These are phyloP conservation scores for Dimocarpus longan DNA, from an alignment of 345 rosid genomes.

Conservation along the genomic window DNA sequence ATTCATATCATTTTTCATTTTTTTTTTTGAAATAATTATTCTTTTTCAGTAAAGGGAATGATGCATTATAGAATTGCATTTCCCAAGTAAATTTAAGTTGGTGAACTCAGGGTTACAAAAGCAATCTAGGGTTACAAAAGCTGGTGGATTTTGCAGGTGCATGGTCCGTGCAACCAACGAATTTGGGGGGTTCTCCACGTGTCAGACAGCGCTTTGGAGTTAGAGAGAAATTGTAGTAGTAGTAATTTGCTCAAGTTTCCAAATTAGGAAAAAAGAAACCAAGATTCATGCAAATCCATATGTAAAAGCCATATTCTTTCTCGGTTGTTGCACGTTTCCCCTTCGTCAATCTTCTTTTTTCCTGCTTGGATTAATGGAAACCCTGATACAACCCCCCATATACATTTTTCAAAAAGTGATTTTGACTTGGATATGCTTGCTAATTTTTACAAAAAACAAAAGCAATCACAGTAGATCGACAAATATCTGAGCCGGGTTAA, in stretches of 20 bases:
- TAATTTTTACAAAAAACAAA: not conserved
- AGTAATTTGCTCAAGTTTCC: conserved; percentile 13
- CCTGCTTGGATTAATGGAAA: not conserved
- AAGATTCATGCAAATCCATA: conserved; percentile 20
- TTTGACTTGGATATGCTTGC: not conserved
- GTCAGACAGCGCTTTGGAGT: conserved; percentile 31
- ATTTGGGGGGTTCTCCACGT: conserved; percentile 20
- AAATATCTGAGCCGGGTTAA: not conserved
- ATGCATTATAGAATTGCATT: not conserved
- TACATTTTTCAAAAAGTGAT: not conserved
- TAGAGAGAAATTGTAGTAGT: not conserved
- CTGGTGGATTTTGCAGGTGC: conserved; percentile 7
- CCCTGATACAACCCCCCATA: not conserved
- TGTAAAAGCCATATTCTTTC: conserved; percentile 3
- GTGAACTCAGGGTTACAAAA: not conserved
- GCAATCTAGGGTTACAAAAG: not conserved
- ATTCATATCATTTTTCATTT: too few species aligned
- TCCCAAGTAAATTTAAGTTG: not conserved
- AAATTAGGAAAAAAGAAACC: conserved; percentile 17
- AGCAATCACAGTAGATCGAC: not conserved
- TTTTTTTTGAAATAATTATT: too few species aligned
- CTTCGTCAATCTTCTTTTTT: not conserved
- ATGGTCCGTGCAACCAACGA: conserved; percentile 4
- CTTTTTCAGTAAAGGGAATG: too few species aligned
- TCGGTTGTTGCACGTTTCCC: not conserved